phyloP scores from a whole-genome alignment of 2,329 filamentous ascomycete species.

The Immersiporthe knoxdaviesiana region DNA sequence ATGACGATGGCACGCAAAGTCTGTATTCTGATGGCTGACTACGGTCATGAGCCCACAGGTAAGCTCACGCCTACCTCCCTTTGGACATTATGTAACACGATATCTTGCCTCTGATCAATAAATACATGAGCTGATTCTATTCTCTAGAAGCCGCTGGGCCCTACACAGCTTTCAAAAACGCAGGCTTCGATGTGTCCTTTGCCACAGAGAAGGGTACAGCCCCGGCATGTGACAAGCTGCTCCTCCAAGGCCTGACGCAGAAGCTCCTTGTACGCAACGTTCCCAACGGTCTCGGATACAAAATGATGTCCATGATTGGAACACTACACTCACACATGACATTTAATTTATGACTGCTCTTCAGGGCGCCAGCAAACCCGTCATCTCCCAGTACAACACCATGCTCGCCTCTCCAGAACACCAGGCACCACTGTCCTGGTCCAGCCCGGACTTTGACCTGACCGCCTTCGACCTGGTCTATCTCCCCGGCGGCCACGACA shows the following conservation, averaged over 20 bases:
- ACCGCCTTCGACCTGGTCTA: constrained; percentile 52
- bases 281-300: constrained; percentile 11
- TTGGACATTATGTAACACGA: no score
- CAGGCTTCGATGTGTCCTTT: constrained; percentile 52
- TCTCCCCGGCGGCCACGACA: constrained; percentile 58
- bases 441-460: constrained; percentile 47
- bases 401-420: constrained; percentile 49
- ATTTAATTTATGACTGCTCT: not conserved
- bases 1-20: not conserved
- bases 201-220: constrained; percentile 53
- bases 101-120: not conserved
- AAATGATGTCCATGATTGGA: not conserved
- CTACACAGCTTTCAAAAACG: constrained; percentile 50
- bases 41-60: constrained; percentile 60
- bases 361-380: constrained; percentile 49
- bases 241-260: constrained; percentile 54
- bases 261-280: constrained; percentile 48
- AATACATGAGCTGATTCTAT: not conserved
- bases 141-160: constrained; percentile 53
- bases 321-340: not conserved
- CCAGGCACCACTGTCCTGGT: constrained; percentile 50
- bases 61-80: constrained; percentile 11
- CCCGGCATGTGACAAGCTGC: constrained; percentile 52
- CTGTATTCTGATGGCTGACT: constrained; percentile 55
- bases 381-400: constrained; percentile 45